A percentile compares a stretch with the other conserved stretches of the same genome.
These are phyloP conservation scores for Malassezia japonica DNA, from an alignment of 1,284 basidiomycete genomes.

Conservation along the genomic window DNA sequence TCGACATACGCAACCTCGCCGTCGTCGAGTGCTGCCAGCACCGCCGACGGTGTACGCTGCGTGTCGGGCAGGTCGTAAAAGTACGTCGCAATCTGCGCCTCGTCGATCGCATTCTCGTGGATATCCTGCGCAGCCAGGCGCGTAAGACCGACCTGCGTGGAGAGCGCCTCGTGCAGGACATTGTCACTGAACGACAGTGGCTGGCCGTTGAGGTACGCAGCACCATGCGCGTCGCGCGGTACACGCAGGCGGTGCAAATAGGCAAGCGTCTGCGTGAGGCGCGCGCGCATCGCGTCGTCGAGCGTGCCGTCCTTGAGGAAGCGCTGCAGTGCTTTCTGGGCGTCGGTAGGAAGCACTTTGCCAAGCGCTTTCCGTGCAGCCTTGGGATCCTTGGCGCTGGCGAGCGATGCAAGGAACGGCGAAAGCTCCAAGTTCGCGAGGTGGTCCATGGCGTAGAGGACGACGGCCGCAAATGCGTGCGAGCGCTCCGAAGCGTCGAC, in stretches of 20 bases:
- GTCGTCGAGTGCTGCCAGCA: constrained; percentile 56
- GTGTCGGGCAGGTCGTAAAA: constrained; percentile 82
- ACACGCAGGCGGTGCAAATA: constrained; percentile 28
- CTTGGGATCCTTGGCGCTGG: neutral
- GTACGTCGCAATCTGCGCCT: constrained; percentile 57
- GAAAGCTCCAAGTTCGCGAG: neutral
- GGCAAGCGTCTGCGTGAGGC: constrained; percentile 12
- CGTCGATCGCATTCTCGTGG: constrained; percentile 57
- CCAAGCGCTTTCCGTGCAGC: neutral
- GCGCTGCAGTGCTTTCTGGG: neutral
- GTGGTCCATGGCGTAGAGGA: constrained; percentile 3
- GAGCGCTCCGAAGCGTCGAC: neutral
- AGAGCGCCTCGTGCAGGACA: constrained; percentile 29
- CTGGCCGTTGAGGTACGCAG: constrained; percentile 77
- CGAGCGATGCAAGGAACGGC: neutral
- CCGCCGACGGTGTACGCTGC: constrained; percentile 60
- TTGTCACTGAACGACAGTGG: constrained; percentile 61
- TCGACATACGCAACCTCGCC: constrained; percentile 34
- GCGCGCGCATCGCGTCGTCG: neutral
- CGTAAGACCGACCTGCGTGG: constrained; percentile 25
- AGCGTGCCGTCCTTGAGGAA: constrained; percentile 6
- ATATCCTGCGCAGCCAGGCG: constrained; percentile 50
- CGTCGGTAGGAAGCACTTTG: neutral
- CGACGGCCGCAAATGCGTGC: constrained; percentile 6
- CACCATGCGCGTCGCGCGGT: constrained; percentile 23